phyloP scores from a whole-genome alignment of 257 asterid species.

The Solanum chmielewskii region DNA sequence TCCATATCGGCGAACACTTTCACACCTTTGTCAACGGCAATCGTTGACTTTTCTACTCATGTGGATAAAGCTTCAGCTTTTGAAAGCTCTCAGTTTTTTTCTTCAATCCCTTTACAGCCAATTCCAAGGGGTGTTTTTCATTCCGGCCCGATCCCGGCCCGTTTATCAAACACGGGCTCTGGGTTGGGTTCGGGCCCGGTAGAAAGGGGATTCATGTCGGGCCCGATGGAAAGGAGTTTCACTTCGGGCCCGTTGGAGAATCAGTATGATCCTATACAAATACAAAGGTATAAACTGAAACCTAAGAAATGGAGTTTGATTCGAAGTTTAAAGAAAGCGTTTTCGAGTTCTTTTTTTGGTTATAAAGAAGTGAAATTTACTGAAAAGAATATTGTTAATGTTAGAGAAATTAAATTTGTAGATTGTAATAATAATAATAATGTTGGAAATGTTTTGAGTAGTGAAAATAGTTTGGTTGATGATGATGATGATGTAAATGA shows the following conservation, averaged over 20 bases:
- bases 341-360: conserved; percentile 43
- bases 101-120: conserved; percentile 87
- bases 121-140: conserved; percentile 34
- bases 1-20: conserved; percentile 86
- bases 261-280: conserved; percentile 53
- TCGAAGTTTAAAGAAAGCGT: conserved; percentile 34
- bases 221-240: conserved; percentile 83
- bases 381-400: conserved; percentile 5
- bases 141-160: conserved; percentile 55
- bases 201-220: conserved; percentile 84
- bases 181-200: conserved; percentile 56
- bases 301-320: conserved; percentile 53
- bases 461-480: conserved; percentile 57
- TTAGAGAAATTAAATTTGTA: conserved; percentile 17
- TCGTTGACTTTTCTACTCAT: conserved; percentile 26
- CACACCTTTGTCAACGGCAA: conserved; percentile 65
- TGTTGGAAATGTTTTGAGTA: conserved; percentile 40
- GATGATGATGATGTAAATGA: conserved; percentile 62
- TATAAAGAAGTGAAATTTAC: conserved; percentile 27
- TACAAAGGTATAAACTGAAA: conserved; percentile 64
- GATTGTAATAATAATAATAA: conserved; percentile 12
- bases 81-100: conserved; percentile 76
- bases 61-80: conserved; percentile 80
- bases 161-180: conserved; percentile 10
- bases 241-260: conserved; percentile 86